Percentiles rank a stretch among this genome's conserved stretches.
phyloP scores from a whole-genome alignment of 805 yeast species.

The Candida piceae region DNA sequence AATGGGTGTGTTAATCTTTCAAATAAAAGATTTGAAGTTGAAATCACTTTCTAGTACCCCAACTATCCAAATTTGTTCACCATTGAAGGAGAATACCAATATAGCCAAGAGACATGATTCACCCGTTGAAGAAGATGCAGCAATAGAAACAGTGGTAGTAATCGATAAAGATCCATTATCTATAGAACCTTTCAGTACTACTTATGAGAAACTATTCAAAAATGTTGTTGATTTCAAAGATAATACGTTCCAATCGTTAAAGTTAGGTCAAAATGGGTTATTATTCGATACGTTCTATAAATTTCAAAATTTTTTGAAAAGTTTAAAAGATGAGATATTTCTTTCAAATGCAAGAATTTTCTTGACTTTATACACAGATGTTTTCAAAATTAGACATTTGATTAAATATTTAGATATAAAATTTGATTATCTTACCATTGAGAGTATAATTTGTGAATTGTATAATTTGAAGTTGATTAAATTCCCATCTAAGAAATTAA shows the following conservation, averaged over 20 bases:
- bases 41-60: background rate
- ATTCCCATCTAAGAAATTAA: slow-evolving; percentile 10
- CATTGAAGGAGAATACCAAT: too few relatives aligned
- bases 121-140: background rate
- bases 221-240: slow-evolving; percentile 5
- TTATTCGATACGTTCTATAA: slow-evolving; percentile 6
- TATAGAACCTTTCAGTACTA: slow-evolving; percentile 7
- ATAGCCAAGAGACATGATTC: too few relatives aligned
- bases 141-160: background rate
- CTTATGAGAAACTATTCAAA: slow-evolving; percentile 3
- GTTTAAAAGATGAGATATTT: slow-evolving; percentile 6
- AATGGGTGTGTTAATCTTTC: slow-evolving; percentile 3
- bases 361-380: slow-evolving; percentile 6
- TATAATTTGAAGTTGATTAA: slow-evolving; percentile 13
- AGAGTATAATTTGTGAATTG: slow-evolving; percentile 11
- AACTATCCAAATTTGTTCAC: too few relatives aligned
- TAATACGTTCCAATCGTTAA: slow-evolving; percentile 1
- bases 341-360: slow-evolving; percentile 7
- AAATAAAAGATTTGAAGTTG: slow-evolving; percentile 4
- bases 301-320: slow-evolving; percentile 7
- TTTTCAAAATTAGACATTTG: slow-evolving; percentile 10
- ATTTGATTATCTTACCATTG: slow-evolving; percentile 13
- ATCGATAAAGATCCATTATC: slow-evolving; percentile 2
- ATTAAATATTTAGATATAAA: slow-evolving; percentile 5
- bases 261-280: slow-evolving; percentile 8